Evolutionary conservation across 2,329 filamentous ascomycete genomes (phyloP), one percentile per base, ranked within the genome.

Genomic region (Chrysosporium keratinophilum): DNA sequence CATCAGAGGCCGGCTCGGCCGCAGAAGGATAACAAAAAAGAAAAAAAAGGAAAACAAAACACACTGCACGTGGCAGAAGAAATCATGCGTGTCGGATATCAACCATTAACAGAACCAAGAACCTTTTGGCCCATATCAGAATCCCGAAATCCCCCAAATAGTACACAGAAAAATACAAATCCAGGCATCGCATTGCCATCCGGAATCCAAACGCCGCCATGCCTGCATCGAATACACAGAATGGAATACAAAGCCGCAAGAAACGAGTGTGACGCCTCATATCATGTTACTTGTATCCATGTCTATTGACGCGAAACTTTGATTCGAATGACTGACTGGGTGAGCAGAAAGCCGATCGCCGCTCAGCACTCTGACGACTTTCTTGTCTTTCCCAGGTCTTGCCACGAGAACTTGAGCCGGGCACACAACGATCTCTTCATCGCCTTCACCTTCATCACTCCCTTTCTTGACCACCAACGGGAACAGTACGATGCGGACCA

Each of bases 391-490:
- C 68, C 63, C 72, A 67, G 61, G 67, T 42, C 71, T 69, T 28
- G 85, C 85, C 42, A 96, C 81, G 57, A 97, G 79, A 35, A 98
- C 93, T 69, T 97, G 91, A 5, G 94, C 93, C 9, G 91, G 91
- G 66, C 86, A 95, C 43, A 98, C 88, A 45, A 97, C 90, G 59
- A 95, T 88, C 75, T 97, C 90, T 61, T 96, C 89, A 52, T 96
- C 88, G 52, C 90, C 91, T 51, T 85, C 79, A 20, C 90, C 93
- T 40, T 77, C 76, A 66, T 97, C 91, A 64, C 95, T 87, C 51
- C 90, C 91, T 74, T 93, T 94, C 74, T 95, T 95, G 63, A 97
- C 88, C 15, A 98, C 91, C 1, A 97, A 78, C 9, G 94, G 94
- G 76, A 98, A 98, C 40, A 98, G 80, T 1, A 98, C 90, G 57